phyloP scores from a whole-genome alignment of 768 basidiomycete genomes.

The Psilocybe sp. region DNA sequence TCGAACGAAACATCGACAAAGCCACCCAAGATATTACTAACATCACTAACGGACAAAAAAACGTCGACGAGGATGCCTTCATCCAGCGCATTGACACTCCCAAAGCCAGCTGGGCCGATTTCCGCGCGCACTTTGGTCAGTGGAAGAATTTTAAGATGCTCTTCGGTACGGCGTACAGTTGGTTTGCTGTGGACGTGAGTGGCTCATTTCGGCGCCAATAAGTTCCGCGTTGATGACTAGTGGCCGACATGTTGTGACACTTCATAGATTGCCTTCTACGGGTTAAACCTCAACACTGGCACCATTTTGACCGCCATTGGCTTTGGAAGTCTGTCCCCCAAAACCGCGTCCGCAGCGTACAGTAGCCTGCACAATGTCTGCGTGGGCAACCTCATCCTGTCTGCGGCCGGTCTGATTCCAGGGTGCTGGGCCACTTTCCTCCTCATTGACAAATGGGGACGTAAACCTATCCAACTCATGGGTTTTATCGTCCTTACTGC shows the following conservation, averaged over 20 bases:
- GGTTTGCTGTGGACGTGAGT: slow-evolving; percentile 81
- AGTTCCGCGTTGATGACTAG: not conserved
- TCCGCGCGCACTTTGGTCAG: slow-evolving; percentile 61
- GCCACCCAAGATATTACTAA: slow-evolving; percentile 71
- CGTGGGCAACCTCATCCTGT: slow-evolving; percentile 75
- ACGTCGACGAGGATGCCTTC: slow-evolving; percentile 49
- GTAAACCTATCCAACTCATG: slow-evolving; percentile 80
- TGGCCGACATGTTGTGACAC: too few species aligned
- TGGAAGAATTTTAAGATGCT: slow-evolving; percentile 81
- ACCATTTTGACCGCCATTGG: slow-evolving; percentile 75
- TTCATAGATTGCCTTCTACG: slow-evolving; percentile 79
- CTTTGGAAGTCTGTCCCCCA: slow-evolving; percentile 49
- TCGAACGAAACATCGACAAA: slow-evolving; percentile 79
- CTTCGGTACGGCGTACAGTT: slow-evolving; percentile 75
- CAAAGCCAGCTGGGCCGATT: slow-evolving; percentile 67
- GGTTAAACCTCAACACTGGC: slow-evolving; percentile 79
- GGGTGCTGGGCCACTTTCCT: slow-evolving; percentile 70
- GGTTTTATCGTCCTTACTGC: slow-evolving; percentile 68
- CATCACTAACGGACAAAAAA: slow-evolving; percentile 51
- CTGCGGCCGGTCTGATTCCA: slow-evolving; percentile 77
- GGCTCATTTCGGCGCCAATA: slow-evolving; percentile 21
- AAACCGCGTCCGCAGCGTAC: slow-evolving; percentile 41
- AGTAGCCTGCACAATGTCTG: slow-evolving; percentile 59
- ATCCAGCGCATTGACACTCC: slow-evolving; percentile 66
- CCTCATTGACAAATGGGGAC: slow-evolving; percentile 75